These are phyloP conservation scores for Sanghuangporus weigelae DNA, from an alignment of 1,284 basidiomycete species.

Conservation along the genomic window DNA sequence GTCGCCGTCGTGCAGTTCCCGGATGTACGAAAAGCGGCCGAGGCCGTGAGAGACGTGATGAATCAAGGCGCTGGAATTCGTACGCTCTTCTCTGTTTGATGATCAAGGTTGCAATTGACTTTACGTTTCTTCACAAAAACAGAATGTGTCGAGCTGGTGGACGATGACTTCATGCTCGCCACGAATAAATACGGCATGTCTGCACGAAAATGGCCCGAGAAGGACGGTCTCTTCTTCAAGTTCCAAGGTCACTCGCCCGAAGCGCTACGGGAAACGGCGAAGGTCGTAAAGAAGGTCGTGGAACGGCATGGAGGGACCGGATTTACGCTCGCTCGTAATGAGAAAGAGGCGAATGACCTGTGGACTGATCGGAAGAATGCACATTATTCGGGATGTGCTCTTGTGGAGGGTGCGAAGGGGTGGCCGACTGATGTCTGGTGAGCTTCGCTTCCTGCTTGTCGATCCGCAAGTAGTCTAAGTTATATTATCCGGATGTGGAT, in stretches of 20 bases:
- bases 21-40: slow-evolving; percentile 57
- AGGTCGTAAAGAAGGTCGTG: slow-evolving; percentile 51
- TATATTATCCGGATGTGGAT: not conserved
- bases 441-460: not conserved
- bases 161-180: slow-evolving; percentile 64
- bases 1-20: slow-evolving; percentile 70
- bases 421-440: slow-evolving; percentile 88
- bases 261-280: slow-evolving; percentile 60
- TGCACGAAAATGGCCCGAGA: slow-evolving; percentile 55
- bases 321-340: slow-evolving; percentile 63
- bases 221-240: slow-evolving; percentile 83
- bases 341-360: slow-evolving; percentile 68
- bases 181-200: slow-evolving; percentile 63
- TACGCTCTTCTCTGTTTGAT: slow-evolving; percentile 28
- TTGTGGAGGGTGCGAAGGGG: slow-evolving; percentile 57
- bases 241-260: slow-evolving; percentile 68
- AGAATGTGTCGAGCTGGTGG: slow-evolving; percentile 79
- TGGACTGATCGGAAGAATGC: slow-evolving; percentile 89
- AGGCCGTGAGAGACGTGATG: slow-evolving; percentile 72
- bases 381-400: slow-evolving; percentile 63
- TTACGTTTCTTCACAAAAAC: not conserved
- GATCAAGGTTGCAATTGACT: not conserved
- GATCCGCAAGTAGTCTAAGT: not conserved
- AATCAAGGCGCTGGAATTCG: slow-evolving; percentile 70
- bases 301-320: slow-evolving; percentile 63